A percentile compares a stretch with the other conserved stretches of the same genome.
These are phyloP conservation scores for Pelargonium cotyledonis DNA, from an alignment of 441 rosid genomes.

Conservation along the genomic window DNA sequence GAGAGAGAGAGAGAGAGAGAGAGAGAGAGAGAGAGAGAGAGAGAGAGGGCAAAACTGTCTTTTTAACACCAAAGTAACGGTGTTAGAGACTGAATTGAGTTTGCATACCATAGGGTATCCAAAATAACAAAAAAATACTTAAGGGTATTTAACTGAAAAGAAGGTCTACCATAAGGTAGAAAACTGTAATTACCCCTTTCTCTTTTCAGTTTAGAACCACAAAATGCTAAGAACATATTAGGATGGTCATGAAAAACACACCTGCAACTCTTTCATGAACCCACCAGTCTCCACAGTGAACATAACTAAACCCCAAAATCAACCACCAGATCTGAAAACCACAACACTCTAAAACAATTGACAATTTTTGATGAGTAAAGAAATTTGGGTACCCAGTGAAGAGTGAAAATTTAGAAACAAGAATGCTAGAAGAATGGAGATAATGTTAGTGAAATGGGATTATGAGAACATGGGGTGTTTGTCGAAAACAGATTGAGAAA, in stretches of 20 bases:
- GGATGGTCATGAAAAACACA: slow-evolving; percentile 18
- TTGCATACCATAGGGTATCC: too few species aligned
- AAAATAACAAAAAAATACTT: too few species aligned
- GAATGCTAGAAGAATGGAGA: not conserved
- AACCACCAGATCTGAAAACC: slow-evolving; percentile 7
- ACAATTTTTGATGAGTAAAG: too few species aligned
- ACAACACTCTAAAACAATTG: not conserved
- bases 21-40: too few species aligned
- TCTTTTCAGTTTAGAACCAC: slow-evolving; percentile 9
- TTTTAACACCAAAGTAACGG: too few species aligned
- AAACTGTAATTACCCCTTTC: too few species aligned
- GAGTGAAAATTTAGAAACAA: not conserved
- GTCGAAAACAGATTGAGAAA: slow-evolving; percentile 44
- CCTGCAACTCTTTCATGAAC: slow-evolving; percentile 18
- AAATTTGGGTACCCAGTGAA: not conserved
- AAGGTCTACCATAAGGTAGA: too few species aligned
- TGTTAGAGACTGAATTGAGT: too few species aligned
- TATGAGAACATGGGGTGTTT: slow-evolving; percentile 45
- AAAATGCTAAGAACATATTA: slow-evolving; percentile 12
- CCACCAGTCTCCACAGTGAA: slow-evolving; percentile 8
- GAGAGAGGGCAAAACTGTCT: too few species aligned
- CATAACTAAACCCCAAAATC: slow-evolving; percentile 5
- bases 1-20: too few species aligned
- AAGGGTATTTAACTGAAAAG: too few species aligned
- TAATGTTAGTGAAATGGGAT: not conserved